phyloP scores from a whole-genome alignment of 305 asterid genomes.

The Rubia occidens region DNA sequence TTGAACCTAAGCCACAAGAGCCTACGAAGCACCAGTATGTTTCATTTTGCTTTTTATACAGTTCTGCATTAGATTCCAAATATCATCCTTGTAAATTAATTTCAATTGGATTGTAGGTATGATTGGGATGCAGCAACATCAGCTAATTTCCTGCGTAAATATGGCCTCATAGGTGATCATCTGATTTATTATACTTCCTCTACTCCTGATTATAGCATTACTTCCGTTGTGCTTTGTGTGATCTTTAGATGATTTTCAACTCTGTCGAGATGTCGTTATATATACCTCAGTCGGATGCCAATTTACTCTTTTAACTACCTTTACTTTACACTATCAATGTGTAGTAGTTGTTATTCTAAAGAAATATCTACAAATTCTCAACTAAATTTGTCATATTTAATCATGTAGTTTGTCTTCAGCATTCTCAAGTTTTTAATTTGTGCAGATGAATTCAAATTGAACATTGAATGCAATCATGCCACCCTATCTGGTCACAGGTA shows the following conservation, averaged over 20 bases:
- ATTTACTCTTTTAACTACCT: not conserved
- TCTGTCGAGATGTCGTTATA: no score
- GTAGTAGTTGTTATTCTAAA: not conserved
- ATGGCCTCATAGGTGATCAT: conserved; percentile 63
- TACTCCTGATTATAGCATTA: not conserved
- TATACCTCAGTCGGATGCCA: not conserved
- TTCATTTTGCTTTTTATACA: not conserved
- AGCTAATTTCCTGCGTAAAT: conserved; percentile 87
- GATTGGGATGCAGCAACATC: conserved; percentile 99
- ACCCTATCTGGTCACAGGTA: conserved; percentile 96
- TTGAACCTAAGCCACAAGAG: conserved; percentile 99
- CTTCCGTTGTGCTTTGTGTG: not conserved
- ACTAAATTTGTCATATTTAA: no score
- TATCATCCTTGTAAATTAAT: conserved; percentile 8
- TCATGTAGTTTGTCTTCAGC: not conserved
- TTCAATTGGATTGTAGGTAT: conserved; percentile 41
- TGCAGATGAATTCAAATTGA: conserved; percentile 68
- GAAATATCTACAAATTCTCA: not conserved
- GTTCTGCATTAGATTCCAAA: not conserved
- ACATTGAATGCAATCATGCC: conserved; percentile 98
- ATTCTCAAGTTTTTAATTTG: not conserved
- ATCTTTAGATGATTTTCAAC: not conserved
- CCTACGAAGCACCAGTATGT: conserved; percentile 95
- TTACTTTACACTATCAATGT: not conserved
- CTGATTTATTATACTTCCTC: not conserved